Conservation (phyloP, 257 asterid genomes). For the Datura wrightii region DNA sequence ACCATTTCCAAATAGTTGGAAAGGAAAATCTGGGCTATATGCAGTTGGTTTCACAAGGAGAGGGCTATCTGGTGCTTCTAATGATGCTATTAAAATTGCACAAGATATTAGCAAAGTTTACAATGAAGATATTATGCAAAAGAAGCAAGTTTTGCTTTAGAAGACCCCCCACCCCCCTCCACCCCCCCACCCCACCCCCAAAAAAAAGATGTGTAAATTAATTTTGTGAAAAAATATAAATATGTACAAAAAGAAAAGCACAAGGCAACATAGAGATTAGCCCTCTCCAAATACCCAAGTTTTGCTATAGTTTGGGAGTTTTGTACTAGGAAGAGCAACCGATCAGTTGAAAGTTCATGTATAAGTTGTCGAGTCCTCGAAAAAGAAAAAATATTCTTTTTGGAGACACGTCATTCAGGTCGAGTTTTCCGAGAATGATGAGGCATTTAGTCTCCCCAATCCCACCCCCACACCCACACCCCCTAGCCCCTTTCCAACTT, state of each 20-base stretch:
- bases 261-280: background rate
- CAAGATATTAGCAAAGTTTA: slow-evolving; percentile 33
- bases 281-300: slow-evolving; percentile 22
- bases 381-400: background rate
- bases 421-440: background rate
- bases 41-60: slow-evolving; percentile 39
- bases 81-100: slow-evolving; percentile 37
- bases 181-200: too few relatives aligned
- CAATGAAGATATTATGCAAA: slow-evolving; percentile 36
- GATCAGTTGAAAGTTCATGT: background rate
- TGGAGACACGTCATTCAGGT: background rate
- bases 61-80: slow-evolving; percentile 40
- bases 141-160: background rate
- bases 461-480: too few relatives aligned
- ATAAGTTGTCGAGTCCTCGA: background rate
- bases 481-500: background rate
- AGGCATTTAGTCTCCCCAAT: background rate
- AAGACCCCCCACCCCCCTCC: too few relatives aligned
- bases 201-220: too few relatives aligned
- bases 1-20: slow-evolving; percentile 35
- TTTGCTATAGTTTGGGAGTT: background rate
- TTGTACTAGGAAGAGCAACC: background rate
- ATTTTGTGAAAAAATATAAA: background rate
- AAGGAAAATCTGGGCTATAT: slow-evolving; percentile 35
- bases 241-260: too few relatives aligned